Evolutionary conservation across 2,329 filamentous ascomycete genomes (phyloP), one percentile per base, ranked within the genome.

Genomic region (Colletotrichum eleusines): DNA sequence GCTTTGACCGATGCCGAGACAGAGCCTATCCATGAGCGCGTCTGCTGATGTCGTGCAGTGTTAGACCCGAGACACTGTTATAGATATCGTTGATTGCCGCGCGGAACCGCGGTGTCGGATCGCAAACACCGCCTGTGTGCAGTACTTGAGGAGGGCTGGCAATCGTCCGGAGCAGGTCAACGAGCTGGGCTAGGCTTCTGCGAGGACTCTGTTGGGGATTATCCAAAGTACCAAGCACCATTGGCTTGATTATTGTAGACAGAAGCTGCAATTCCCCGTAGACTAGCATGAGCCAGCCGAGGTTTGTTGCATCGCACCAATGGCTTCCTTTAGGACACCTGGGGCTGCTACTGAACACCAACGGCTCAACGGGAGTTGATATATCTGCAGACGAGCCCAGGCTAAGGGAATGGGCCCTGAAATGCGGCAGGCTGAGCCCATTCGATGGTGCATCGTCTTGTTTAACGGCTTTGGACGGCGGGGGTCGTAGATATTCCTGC

Each of bases 241-340:
- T 59, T 0, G 78, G 76, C 1, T 79, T 77, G 75, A 86, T 75
- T 5, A 86, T 77, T 6, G 79, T 80, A 3, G 80, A 77, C 2
- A 87, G 74, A 1, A 87, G 76, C 51, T 81, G 80, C 63, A 87
- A 77, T 72, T 87, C 84, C 61, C 84, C 83, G 63, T 84, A 85
- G 0, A 83, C 77, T n/a, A 87, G 78, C 82, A 88, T 85, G 42
- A 87, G 74, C 85, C 85, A 88, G 3, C 86, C 86, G 0, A 88
- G 78, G 63, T 86, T 87, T 0, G 82, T 82, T 0, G 86, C 85
- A 72, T 88, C 87, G 65, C 86, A 88, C 74, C 79, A 78, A 64
- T 84, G 85, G 64, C 81, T 85, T 0, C 84, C 84, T 67, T 81
- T 85, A 20, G 85, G 84, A 66, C 86, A 88, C 42, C 86, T 81